Conservation (phyloP, 2,329 filamentous ascomycete species). For the Aspergillus sp. region DNA sequence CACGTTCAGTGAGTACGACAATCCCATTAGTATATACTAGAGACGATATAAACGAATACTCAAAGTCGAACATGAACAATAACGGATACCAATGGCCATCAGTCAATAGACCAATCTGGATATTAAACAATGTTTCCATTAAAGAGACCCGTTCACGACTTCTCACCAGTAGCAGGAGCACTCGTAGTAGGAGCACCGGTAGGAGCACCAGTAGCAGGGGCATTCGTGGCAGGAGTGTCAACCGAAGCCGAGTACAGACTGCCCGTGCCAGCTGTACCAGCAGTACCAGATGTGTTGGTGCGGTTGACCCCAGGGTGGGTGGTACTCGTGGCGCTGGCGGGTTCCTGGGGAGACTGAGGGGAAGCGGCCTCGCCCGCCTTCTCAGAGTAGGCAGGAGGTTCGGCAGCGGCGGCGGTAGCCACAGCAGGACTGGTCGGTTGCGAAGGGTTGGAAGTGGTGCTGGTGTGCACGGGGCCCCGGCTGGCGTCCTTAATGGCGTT, state of each 20-base stretch:
- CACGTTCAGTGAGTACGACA: no score
- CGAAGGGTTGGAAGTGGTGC: conserved; percentile 9
- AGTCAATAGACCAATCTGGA: no score
- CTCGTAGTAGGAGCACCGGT: background rate
- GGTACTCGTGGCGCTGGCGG: background rate
- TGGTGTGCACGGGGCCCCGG: conserved; percentile 12
- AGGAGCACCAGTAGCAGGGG: background rate
- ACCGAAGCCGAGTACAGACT: conserved; percentile 1
- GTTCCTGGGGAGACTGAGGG: background rate
- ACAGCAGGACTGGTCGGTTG: conserved; percentile 13
- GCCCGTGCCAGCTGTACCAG: background rate
- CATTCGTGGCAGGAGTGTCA: background rate
- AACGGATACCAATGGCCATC: no score
- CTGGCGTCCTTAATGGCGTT: conserved; percentile 57
- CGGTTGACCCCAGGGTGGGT: background rate
- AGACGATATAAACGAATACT: background rate
- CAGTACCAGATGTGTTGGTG: background rate
- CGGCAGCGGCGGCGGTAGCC: background rate
- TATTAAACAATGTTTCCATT: no score
- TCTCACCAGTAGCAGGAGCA: background rate
- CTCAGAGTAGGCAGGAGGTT: conserved; percentile 27
- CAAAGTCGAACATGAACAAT: background rate
- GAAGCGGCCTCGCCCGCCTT: conserved; percentile 15
- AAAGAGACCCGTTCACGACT: background rate
- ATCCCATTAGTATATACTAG: no score